Percentiles rank a stretch among this genome's conserved stretches.
Conservation (phyloP, 768 basidiomycete species). For the Boletus barrowsii region DNA sequence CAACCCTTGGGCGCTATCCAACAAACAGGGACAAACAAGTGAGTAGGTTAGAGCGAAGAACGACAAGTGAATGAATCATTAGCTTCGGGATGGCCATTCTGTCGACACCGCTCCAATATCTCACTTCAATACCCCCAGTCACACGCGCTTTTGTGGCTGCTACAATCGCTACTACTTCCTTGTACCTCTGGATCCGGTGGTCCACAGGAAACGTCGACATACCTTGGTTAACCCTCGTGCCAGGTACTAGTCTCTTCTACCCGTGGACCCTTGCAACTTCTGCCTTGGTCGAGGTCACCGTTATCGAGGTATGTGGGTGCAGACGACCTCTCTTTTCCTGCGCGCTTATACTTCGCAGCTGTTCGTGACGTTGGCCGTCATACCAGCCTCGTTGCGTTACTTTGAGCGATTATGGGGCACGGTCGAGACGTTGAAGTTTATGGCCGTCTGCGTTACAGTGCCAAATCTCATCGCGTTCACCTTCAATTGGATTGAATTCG, state of each 20-base stretch:
- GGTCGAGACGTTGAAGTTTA: slow-evolving; percentile 82
- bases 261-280: slow-evolving; percentile 96
- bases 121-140: slow-evolving; percentile 73
- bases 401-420: slow-evolving; percentile 94
- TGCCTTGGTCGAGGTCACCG: slow-evolving; percentile 77
- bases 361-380: slow-evolving; percentile 65
- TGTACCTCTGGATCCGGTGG: slow-evolving; percentile 68
- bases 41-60: neutral
- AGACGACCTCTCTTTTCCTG: neutral
- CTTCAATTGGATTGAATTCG: slow-evolving; percentile 85
- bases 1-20: slow-evolving; percentile 5
- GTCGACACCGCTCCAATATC: slow-evolving; percentile 64
- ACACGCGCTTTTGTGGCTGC: slow-evolving; percentile 69
- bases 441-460: slow-evolving; percentile 68
- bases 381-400: slow-evolving; percentile 84
- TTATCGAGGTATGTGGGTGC: slow-evolving; percentile 69
- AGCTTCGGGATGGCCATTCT: slow-evolving; percentile 63
- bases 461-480: slow-evolving; percentile 88
- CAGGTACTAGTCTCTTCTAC: slow-evolving; percentile 75
- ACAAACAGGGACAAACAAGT: slow-evolving; percentile 27
- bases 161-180: slow-evolving; percentile 54
- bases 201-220: slow-evolving; percentile 39
- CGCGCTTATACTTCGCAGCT: slow-evolving; percentile 49
- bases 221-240: slow-evolving; percentile 77
- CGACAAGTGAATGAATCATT: slow-evolving; percentile 7